Evolutionary conservation across 2,329 filamentous ascomycete species (phyloP), one percentile per base, ranked within the genome.

Genomic region (Apiospora arundinis): DNA sequence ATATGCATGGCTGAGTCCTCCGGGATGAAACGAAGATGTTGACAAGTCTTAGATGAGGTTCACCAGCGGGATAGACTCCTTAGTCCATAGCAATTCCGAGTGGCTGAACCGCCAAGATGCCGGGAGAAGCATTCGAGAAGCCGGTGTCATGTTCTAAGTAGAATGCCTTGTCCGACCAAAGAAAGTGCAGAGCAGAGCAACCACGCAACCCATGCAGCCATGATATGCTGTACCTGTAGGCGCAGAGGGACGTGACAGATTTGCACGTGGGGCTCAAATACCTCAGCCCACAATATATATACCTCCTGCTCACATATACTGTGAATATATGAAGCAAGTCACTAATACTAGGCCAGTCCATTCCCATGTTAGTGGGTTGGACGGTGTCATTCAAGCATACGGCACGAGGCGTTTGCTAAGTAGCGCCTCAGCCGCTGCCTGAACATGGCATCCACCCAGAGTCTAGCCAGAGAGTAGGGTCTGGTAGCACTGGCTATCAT

Each of bases 1-100:
- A 68, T 68, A 45, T 68, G 66, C 66, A 68, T 48, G 66, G 44
- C 66, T 48, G 25, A 68, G 42, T 48, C 44, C 46, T 37, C 66
- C 44, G 25, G 42, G 25, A 37, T 68, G 44, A 45, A 68, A 68
- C 66, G 46, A 67, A 48, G 66, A 68, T 63, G 52, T 37, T 37
- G 56, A 63, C 32, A 40, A 40, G 56, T 63, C 32, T 63, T 63
- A 40, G 56, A 63, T 14, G 18, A 63, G n/a, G 18, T 23, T n/a
- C 28, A 21, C 18, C 28, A 60, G 52, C 28, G 28, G 28, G 32
- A 21, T 28, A 3, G 16, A 8, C 32, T 60, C 28, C 28, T 28
- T 60, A 37, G 14, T 37, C 52, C 28, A 37, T 14, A 37, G 28
- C 52, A 60, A 16, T 28, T 14, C 56, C 28, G 28, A 23, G 32